A percentile compares a stretch with the other conserved stretches of the same genome.
phyloP scores from a whole-genome alignment of 495 filamentous ascomycete genomes.

The Podospora appendiculata region DNA sequence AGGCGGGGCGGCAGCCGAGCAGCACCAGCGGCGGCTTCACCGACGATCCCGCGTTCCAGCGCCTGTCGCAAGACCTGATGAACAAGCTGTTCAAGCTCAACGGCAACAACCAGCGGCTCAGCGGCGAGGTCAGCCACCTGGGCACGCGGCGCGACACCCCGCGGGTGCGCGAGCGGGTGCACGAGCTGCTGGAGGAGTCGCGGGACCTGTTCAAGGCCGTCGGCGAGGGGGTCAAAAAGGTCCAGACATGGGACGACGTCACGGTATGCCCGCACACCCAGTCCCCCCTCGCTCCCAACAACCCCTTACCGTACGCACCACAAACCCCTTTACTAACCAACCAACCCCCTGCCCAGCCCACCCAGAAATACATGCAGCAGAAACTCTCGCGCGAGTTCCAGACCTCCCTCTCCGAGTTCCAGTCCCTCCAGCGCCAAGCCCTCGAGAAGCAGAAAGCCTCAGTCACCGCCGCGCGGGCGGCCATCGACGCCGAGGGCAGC shows the following conservation, averaged over 20 bases:
- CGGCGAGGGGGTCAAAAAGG: constrained; percentile 86
- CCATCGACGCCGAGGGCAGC: constrained; percentile 38
- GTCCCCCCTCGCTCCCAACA: neutral
- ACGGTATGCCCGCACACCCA: constrained; percentile 53
- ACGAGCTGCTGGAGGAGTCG: constrained; percentile 77
- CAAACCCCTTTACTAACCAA: constrained; percentile 9
- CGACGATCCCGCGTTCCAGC: constrained; percentile 90
- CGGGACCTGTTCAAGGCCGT: constrained; percentile 83
- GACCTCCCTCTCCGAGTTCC: constrained; percentile 80
- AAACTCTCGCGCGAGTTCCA: constrained; percentile 91
- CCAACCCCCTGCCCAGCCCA: constrained; percentile 47
- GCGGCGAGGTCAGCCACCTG: constrained; percentile 70
- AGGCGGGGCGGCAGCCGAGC: constrained; percentile 47
- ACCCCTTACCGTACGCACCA: too few relatives aligned
- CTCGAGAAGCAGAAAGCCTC: constrained; percentile 89
- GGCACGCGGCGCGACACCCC: constrained; percentile 90
- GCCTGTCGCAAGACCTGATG: constrained; percentile 70
- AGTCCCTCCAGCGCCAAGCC: constrained; percentile 76
- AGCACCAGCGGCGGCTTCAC: constrained; percentile 53
- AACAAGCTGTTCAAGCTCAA: constrained; percentile 82
- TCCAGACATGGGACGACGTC: constrained; percentile 84
- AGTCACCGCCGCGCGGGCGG: constrained; percentile 67
- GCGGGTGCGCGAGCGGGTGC: constrained; percentile 81
- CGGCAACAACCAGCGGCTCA: constrained; percentile 73
- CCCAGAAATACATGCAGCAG: constrained; percentile 83